Conservation (phyloP, 108 stramenopile genomes). For the Nitzschia sp. region DNA sequence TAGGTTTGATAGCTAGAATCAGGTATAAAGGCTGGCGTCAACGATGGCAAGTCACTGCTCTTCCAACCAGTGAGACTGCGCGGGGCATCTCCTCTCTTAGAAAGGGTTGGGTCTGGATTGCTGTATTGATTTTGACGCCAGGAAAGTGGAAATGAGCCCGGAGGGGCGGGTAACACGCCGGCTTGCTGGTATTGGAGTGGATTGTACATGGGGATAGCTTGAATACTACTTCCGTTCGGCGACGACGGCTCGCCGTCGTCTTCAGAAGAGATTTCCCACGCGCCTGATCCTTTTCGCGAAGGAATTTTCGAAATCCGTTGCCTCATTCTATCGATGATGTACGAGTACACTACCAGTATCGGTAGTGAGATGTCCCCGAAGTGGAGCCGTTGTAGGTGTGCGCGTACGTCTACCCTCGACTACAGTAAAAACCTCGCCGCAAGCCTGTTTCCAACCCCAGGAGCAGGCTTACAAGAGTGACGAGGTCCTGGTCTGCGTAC, state of each 20-base stretch:
- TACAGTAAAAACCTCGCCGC: too few relatives aligned
- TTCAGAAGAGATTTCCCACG: slow-evolving; percentile 11
- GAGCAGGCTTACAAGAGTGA: too few relatives aligned
- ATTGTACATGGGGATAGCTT: slow-evolving; percentile 36
- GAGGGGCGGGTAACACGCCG: background rate
- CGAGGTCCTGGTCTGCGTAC: too few relatives aligned
- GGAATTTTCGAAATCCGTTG: slow-evolving; percentile 27
- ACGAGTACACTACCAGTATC: too few relatives aligned
- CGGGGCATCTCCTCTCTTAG: background rate
- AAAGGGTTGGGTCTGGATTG: background rate
- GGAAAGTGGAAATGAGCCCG: background rate
- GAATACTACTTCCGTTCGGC: background rate
- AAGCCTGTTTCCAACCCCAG: too few relatives aligned
- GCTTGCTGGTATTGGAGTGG: slow-evolving; percentile 14
- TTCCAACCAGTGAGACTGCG: background rate
- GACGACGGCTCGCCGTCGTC: background rate
- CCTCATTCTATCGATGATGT: too few relatives aligned
- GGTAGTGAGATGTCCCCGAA: too few relatives aligned
- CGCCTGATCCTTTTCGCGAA: background rate
- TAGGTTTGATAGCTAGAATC: slow-evolving; percentile 26
- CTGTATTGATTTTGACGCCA: slow-evolving; percentile 13
- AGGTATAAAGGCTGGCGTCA: slow-evolving; percentile 24
- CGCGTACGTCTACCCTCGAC: too few relatives aligned
- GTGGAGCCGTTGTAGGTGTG: too few relatives aligned
- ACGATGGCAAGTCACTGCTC: slow-evolving; percentile 2